Conservation (phyloP, 2,329 filamentous ascomycete species). For the Paecilomyces variotii region DNA sequence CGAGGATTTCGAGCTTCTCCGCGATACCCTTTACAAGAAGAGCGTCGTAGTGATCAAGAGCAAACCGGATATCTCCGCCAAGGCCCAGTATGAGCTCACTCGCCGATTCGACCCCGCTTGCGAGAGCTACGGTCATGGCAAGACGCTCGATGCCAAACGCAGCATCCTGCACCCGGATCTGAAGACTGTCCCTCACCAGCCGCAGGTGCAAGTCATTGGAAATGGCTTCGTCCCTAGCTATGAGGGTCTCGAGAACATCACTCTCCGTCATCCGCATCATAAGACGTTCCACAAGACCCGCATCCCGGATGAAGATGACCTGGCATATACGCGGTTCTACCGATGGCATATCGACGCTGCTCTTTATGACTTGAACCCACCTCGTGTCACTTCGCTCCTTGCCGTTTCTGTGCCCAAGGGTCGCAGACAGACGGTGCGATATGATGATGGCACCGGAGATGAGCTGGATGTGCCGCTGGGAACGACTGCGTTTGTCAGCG, state of each 20-base stretch:
- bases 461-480: slow-evolving; percentile 62
- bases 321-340: slow-evolving; percentile 56
- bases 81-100: slow-evolving; percentile 66
- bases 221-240: slow-evolving; percentile 63
- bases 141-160: slow-evolving; percentile 59
- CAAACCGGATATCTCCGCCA: slow-evolving; percentile 56
- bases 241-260: slow-evolving; percentile 62
- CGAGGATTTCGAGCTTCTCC: slow-evolving; percentile 56
- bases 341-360: slow-evolving; percentile 77
- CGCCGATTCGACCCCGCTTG: slow-evolving; percentile 62
- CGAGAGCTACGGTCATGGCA: slow-evolving; percentile 65
- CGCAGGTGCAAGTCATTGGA: slow-evolving; percentile 72
- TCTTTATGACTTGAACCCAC: slow-evolving; percentile 66
- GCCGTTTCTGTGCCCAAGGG: slow-evolving; percentile 65
- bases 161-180: slow-evolving; percentile 68
- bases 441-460: slow-evolving; percentile 64
- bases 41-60: slow-evolving; percentile 65
- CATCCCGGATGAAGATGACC: slow-evolving; percentile 55
- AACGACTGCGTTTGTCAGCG: slow-evolving; percentile 67
- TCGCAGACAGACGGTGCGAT: slow-evolving; percentile 58
- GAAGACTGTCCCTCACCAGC: slow-evolving; percentile 72
- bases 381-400: slow-evolving; percentile 63
- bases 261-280: slow-evolving; percentile 67
- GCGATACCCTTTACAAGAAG: slow-evolving; percentile 57
- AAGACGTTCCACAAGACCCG: slow-evolving; percentile 62